Conservation (phyloP, 2,329 filamentous ascomycete species). For the Tolypocladium cylindrosporum region DNA sequence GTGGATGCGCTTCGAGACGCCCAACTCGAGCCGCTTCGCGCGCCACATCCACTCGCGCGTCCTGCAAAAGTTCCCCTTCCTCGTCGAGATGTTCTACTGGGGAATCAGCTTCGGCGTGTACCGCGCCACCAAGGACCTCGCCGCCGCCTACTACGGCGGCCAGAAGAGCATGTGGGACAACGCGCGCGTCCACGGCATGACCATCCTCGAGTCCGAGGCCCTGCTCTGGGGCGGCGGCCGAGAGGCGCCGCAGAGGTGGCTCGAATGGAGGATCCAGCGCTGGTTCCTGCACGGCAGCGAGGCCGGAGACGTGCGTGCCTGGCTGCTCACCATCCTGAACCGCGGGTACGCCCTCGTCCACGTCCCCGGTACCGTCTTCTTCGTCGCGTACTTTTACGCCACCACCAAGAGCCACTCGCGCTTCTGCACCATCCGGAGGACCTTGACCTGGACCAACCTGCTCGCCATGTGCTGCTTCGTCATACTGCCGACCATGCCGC, state of each 20-base stretch:
- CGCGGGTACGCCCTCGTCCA: slow-evolving; percentile 69
- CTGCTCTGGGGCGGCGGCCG: slow-evolving; percentile 4
- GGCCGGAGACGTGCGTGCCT: slow-evolving; percentile 18
- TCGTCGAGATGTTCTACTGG: slow-evolving; percentile 70
- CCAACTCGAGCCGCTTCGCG: slow-evolving; percentile 51
- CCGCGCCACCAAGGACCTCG: slow-evolving; percentile 6
- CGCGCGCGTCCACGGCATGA: slow-evolving; percentile 3
- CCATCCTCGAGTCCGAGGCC: slow-evolving; percentile 4
- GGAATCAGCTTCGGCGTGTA: slow-evolving; percentile 17
- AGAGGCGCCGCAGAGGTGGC: slow-evolving; percentile 5
- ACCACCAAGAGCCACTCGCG: slow-evolving; percentile 52
- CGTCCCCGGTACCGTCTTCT: slow-evolving; percentile 66
- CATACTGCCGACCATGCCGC: slow-evolving; percentile 56
- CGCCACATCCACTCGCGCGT: slow-evolving; percentile 52
- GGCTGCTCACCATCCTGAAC: slow-evolving; percentile 53
- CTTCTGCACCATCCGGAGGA: slow-evolving; percentile 28
- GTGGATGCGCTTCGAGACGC: slow-evolving; percentile 34
- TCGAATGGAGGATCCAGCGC: slow-evolving; percentile 37
- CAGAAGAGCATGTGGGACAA: slow-evolving; percentile 27
- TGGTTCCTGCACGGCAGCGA: slow-evolving; percentile 46
- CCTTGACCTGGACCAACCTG: slow-evolving; percentile 53
- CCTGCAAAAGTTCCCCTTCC: slow-evolving; percentile 57
- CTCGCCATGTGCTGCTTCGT: slow-evolving; percentile 52
- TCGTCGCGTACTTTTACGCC: slow-evolving; percentile 58
- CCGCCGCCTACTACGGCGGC: slow-evolving; percentile 5